These are phyloP conservation scores for Cyberlindnera maritima DNA, from an alignment of 805 yeast genomes.

Conservation along the genomic window DNA sequence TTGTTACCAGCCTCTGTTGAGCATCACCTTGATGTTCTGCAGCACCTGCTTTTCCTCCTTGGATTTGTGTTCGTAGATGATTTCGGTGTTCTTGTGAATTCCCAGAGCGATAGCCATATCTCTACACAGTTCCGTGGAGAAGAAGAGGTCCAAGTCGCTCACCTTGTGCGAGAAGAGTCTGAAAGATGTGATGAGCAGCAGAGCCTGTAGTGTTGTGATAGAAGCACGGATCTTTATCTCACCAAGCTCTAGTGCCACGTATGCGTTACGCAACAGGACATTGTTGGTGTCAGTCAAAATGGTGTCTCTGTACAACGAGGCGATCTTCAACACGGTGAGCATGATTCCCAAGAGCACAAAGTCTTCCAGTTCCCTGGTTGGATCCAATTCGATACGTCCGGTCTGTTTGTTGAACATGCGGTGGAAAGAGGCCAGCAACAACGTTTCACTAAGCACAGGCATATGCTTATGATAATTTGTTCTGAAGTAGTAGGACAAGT, in stretches of 20 bases:
- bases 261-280: conserved; percentile 14
- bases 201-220: conserved; percentile 18
- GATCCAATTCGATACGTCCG: conserved; percentile 12
- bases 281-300: conserved; percentile 11
- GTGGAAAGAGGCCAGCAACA: conserved; percentile 8
- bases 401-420: conserved; percentile 10
- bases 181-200: conserved; percentile 18
- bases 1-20: conserved; percentile 15
- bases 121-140: conserved; percentile 18
- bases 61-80: conserved; percentile 19
- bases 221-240: conserved; percentile 21
- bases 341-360: conserved; percentile 17
- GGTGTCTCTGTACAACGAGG: conserved; percentile 16
- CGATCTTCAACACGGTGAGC: conserved; percentile 16
- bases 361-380: conserved; percentile 16
- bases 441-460: conserved; percentile 12
- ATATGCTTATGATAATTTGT: conserved; percentile 17
- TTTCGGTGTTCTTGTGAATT: conserved; percentile 22
- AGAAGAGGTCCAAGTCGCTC: conserved; percentile 19
- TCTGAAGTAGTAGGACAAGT: conserved; percentile 15
- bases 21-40: conserved; percentile 19
- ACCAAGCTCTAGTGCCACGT: conserved; percentile 21
- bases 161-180: conserved; percentile 19
- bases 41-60: conserved; percentile 19
- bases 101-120: conserved; percentile 24